Conservation (phyloP, 441 rosid species). For the Brassica hybrid region DNA sequence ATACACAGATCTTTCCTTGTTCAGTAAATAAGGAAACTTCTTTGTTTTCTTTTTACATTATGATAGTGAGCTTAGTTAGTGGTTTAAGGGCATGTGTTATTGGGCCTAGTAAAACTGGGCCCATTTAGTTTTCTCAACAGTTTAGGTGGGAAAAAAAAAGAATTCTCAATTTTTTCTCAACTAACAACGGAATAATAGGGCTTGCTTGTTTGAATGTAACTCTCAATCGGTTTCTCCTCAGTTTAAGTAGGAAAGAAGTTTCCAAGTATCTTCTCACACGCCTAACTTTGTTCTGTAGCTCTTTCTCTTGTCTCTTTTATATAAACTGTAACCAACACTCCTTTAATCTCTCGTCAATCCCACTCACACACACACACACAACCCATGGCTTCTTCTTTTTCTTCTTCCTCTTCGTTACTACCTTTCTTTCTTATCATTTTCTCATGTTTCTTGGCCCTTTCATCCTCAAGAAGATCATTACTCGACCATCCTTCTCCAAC, state of each 20-base stretch:
- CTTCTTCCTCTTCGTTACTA: constrained; percentile 24
- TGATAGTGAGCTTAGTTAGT: not conserved
- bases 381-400: constrained; percentile 41
- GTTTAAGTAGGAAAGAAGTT: constrained; percentile 40
- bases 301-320: constrained; percentile 28
- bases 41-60: not conserved
- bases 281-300: constrained; percentile 31
- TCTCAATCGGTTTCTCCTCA: constrained; percentile 33
- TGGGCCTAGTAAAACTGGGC: not conserved
- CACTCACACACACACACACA: not conserved
- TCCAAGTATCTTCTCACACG: constrained; percentile 40
- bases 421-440: constrained; percentile 31
- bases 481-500: constrained; percentile 31
- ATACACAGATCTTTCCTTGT: not conserved
- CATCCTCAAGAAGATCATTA: constrained; percentile 40
- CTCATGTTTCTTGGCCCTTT: constrained; percentile 16
- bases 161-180: not conserved
- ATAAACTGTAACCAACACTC: constrained; percentile 33
- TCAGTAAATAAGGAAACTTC: not conserved
- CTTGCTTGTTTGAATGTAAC: constrained; percentile 41
- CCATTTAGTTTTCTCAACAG: not conserved
- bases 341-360: constrained; percentile 21
- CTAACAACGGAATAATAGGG: constrained; percentile 43
- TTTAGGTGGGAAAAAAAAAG: constrained; percentile 11
- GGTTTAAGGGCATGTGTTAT: not conserved